Base-by-base conservation (phyloP, 2,329 filamentous ascomycete genomes). In the Alternaria novae-zelandiae region DNA sequence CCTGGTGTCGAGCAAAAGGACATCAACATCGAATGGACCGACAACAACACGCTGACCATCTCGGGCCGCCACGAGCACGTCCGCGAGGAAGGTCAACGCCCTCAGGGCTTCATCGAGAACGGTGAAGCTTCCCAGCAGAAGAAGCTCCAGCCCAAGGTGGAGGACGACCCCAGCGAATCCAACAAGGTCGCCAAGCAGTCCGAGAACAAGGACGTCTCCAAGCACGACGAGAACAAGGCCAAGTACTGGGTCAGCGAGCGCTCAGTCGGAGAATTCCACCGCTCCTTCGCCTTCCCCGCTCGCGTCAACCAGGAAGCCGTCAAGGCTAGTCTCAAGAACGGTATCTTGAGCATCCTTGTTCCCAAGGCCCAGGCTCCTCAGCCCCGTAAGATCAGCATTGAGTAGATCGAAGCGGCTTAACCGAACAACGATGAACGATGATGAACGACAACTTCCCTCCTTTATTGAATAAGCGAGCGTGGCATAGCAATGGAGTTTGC, bases 21-120 rank as follows among this genome's bases (percentile, higher is more conserved):
- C 74, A 83, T 96, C 74, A 83, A 86, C 76, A 91, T 95, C 76
- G 91, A 95, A 76, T 95, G 94, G 84, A 89, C 88, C 62, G 91
- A 95, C 76, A 84, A 86, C 45, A 89, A 92, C 82, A 94, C 91
- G 15, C 82, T 95, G 46, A 85, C 88, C 67, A 84, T 96, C 77
- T 88, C 87, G 61, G 92, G 92, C 74, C 88, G 85, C 67, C 86
- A 88, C 59, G 91, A 94, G 81, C 87, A 89, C 69, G 82, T 82
- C 68, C 86, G 88, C 79, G 86, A 87, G 63, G 81, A 87, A 43
- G 86, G 86, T 62, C 82, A 84, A 3, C 80, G 86, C 30, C 82
- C 86, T 13, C 26, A 83, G 81, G 53, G 79, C 83, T 70, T 72
- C 53, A 80, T 88, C 58, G 85, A 88, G 66, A 81, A 75, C 32